Conservation (phyloP, 495 filamentous ascomycete species). For the Podospora pseudopauciseta region DNA sequence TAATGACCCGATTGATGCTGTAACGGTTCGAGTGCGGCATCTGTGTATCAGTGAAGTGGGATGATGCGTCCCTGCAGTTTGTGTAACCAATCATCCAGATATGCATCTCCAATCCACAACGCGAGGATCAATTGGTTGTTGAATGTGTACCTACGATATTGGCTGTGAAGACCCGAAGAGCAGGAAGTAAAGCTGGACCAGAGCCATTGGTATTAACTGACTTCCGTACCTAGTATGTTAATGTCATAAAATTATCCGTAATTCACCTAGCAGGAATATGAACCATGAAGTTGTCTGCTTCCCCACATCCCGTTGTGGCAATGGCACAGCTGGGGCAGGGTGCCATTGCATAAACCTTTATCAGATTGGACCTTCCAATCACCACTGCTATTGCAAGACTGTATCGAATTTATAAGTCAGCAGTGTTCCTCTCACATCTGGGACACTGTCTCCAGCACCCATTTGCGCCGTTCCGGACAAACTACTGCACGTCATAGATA, state of each 20-base stretch:
- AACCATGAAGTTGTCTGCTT: background rate
- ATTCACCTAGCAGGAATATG: background rate
- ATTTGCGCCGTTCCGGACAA: background rate
- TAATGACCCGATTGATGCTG: background rate
- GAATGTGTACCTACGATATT: too few relatives aligned
- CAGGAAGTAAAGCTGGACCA: too few relatives aligned
- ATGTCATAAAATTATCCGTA: background rate
- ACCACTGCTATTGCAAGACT: background rate
- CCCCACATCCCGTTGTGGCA: background rate
- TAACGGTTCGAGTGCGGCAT: background rate
- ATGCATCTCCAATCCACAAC: too few relatives aligned
- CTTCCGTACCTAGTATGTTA: background rate
- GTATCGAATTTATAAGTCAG: background rate
- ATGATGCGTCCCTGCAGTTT: background rate
- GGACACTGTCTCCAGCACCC: background rate
- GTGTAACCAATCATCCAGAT: background rate
- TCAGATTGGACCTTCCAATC: background rate
- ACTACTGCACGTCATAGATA: constrained; percentile 1
- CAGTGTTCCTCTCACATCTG: background rate
- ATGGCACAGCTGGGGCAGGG: background rate
- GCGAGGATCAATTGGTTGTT: too few relatives aligned
- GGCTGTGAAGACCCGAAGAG: too few relatives aligned
- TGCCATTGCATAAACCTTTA: background rate
- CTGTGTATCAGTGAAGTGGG: background rate
- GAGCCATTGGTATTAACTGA: too few relatives aligned